Evolutionary conservation across 352 stramenopile genomes (phyloP).

Genomic region (Plasmopara halstedii): DNA sequence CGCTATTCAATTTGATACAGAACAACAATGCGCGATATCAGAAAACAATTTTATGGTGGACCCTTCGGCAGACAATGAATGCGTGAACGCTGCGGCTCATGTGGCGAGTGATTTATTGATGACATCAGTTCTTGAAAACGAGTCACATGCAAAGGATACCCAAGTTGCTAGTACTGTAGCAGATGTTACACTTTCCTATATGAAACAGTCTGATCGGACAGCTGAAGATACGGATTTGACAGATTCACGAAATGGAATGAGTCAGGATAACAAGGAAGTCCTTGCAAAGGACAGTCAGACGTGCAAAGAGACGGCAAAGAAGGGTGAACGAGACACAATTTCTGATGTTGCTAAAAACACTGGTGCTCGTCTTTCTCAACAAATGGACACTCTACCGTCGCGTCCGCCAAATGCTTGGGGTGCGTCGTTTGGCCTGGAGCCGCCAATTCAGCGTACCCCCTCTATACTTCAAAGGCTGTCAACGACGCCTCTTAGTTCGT

Average conservation of each 20-base stretch:
- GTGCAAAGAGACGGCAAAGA: conserved; percentile 28
- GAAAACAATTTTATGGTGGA: too few species aligned
- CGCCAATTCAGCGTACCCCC: background rate
- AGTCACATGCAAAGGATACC: background rate
- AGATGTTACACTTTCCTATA: background rate
- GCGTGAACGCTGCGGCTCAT: background rate
- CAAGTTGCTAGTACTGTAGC: background rate
- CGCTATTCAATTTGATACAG: background rate
- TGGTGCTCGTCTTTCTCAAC: background rate
- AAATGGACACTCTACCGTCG: background rate
- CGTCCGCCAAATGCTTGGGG: conserved; percentile 32
- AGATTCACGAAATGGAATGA: background rate
- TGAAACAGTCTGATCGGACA: background rate
- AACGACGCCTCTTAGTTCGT: conserved; percentile 48
- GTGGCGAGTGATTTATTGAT: background rate
- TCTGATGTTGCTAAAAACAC: background rate
- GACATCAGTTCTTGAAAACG: background rate
- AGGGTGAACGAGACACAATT: background rate
- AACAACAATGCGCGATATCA: background rate
- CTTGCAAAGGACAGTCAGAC: conserved; percentile 25
- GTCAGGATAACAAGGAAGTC: background rate
- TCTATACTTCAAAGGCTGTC: conserved; percentile 6
- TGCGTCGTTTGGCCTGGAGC: conserved; percentile 35
- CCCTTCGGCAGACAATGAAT: background rate
- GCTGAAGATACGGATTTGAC: background rate